Conservation (phyloP, 73 alveolate species). For the Symbiodinium pilosum region DNA sequence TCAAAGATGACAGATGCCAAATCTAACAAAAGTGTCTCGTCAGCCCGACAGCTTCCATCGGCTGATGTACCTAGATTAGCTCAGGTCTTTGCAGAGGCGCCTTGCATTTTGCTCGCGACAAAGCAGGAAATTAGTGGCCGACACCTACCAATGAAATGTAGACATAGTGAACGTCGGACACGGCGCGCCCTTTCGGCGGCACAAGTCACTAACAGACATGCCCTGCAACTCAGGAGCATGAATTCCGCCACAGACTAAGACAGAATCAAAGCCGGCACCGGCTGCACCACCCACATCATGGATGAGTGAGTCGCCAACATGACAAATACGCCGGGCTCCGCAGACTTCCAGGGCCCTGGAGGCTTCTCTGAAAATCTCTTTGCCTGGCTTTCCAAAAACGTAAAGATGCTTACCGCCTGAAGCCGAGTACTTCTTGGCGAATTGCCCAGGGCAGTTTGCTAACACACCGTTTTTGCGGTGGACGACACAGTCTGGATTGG, state of each 20-base stretch:
- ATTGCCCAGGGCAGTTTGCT: not conserved
- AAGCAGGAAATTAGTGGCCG: not conserved
- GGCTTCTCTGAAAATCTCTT: conserved; percentile 3
- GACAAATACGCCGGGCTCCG: conserved; percentile 17
- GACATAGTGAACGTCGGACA: not conserved
- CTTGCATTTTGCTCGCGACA: no score
- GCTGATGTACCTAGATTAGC: no score
- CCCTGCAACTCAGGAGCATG: conserved; percentile 19
- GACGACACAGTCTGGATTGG: not conserved
- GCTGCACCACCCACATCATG: conserved; percentile 33
- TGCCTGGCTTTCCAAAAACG: not conserved
- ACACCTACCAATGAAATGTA: not conserved
- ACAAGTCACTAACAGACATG: not conserved
- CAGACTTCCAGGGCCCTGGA: not conserved
- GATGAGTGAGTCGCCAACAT: not conserved
- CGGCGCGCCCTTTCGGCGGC: conserved; percentile 6
- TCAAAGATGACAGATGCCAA: no score
- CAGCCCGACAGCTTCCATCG: no score
- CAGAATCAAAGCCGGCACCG: conserved; percentile 9
- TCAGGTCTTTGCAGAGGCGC: no score
- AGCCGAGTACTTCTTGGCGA: not conserved
- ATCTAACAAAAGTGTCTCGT: no score
- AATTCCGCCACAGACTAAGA: not conserved
- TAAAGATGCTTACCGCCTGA: not conserved
- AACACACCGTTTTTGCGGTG: not conserved